phyloP scores from a whole-genome alignment of 2,329 filamentous ascomycete genomes.

The Cercospora zeina region DNA sequence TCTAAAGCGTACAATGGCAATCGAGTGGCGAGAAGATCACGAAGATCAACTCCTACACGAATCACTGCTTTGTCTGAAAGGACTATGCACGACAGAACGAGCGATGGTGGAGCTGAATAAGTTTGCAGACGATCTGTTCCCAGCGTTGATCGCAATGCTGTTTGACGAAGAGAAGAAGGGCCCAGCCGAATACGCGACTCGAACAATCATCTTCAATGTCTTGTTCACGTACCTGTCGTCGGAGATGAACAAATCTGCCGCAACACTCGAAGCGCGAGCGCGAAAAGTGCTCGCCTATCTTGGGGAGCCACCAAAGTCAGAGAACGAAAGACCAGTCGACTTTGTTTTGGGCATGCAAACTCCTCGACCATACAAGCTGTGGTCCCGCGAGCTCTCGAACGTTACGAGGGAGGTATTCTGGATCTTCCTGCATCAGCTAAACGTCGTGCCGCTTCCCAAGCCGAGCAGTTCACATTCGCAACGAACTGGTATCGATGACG shows the following conservation, averaged over 20 bases:
- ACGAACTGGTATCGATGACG: constrained; percentile 19
- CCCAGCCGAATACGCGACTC: constrained; percentile 92
- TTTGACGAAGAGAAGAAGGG: constrained; percentile 99
- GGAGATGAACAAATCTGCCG: constrained; percentile 49
- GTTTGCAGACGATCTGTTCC: constrained; percentile 79
- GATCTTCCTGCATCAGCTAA: constrained; percentile 96
- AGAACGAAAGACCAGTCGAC: constrained; percentile 72
- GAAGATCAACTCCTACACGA: constrained; percentile 93
- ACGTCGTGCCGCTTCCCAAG: constrained; percentile 70
- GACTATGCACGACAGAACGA: constrained; percentile 84
- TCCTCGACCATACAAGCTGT: constrained; percentile 84
- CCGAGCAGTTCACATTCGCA: constrained; percentile 33
- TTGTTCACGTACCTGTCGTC: constrained; percentile 84
- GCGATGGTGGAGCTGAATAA: constrained; percentile 78
- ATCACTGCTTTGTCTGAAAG: constrained; percentile 88
- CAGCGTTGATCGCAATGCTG: constrained; percentile 80
- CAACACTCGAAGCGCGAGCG: constrained; percentile 60
- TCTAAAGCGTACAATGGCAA: constrained; percentile 85
- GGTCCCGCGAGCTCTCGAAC: constrained; percentile 87
- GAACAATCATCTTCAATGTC: constrained; percentile 83
- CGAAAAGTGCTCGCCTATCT: constrained; percentile 75
- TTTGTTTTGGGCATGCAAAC: constrained; percentile 90
- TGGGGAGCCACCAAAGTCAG: constrained; percentile 75
- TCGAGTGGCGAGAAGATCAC: constrained; percentile 98
- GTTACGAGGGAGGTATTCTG: constrained; percentile 98